Evolutionary conservation across 2,329 filamentous ascomycete genomes (phyloP), one percentile per base, ranked within the genome.

Genomic region (Phyllosticta paracitricarpa): DNA sequence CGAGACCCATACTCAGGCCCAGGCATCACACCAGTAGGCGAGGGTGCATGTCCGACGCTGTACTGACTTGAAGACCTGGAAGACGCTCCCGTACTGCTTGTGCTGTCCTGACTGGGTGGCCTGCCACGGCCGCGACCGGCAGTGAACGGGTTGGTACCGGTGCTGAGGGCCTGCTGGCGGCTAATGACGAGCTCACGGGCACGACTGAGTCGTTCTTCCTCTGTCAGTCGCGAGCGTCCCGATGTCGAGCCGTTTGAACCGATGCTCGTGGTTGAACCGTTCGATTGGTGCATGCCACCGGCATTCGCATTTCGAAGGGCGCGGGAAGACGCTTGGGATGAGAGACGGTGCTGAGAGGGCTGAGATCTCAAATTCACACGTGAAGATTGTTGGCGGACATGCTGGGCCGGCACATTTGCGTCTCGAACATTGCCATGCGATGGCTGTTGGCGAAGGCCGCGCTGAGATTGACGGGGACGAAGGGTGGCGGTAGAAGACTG

Each of bases 401-500:
- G 61, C 63, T 68, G 71, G 12, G 66, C 65, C 22, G 65, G 68
- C 53, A 56, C 62, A 19, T 33, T 63, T 19, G 54, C 60, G 55
- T 76, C 73, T 55, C 70, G 69, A 2, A 75, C 65, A 40, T 71
- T 73, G 2, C 54, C 61, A 28, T 65, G 62, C 2, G 65, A 67
- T 10, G 64, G 64, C 26, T 64, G 63, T 19, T 59, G 57, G 12
- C 65, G 65, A 33, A 67, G 61, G 5, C 56, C 60, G 14, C 68
- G 69, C 25, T 71, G 69, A 58, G 72, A 75, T 55, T 63, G 69
- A 5, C 66, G 65, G 26, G 72, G 66, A 51, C 73, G 67, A 22
- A 75, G 63, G 7, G 72, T 76, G 22, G 72, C 73, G 9, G 69
- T 73, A 8, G 74, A 76, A 14, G 73, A 70, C 64, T 75, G 72